phyloP scores from a whole-genome alignment of 2,329 filamentous ascomycete species.

The Dothiorella sarmentorum region DNA sequence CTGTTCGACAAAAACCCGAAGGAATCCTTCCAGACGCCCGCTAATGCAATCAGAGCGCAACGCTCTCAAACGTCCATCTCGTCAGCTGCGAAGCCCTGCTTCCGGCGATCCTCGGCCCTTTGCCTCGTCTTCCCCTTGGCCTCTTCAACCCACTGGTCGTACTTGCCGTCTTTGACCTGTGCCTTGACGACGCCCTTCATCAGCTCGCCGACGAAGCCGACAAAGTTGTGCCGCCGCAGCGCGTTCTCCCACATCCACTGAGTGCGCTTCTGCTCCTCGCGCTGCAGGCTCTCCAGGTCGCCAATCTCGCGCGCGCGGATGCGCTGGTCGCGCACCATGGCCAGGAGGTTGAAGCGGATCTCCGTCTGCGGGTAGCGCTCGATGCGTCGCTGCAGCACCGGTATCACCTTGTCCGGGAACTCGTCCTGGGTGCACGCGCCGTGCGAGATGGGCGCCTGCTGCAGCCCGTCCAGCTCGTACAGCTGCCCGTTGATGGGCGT shows the following conservation, averaged over 20 bases:
- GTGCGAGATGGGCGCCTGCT: conserved; percentile 88
- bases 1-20: background rate
- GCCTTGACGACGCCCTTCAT: conserved; percentile 76
- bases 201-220: conserved; percentile 88
- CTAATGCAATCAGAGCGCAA: background rate
- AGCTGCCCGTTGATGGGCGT: conserved; percentile 73
- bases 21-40: background rate
- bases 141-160: conserved; percentile 70
- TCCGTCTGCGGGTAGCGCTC: conserved; percentile 79
- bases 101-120: conserved; percentile 45
- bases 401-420: conserved; percentile 77
- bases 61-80: background rate
- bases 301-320: conserved; percentile 75
- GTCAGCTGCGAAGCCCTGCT: conserved; percentile 38
- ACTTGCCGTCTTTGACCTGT: conserved; percentile 69
- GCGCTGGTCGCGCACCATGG: conserved; percentile 82
- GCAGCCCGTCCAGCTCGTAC: conserved; percentile 93
- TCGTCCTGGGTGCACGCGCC: conserved; percentile 66
- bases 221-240: conserved; percentile 87
- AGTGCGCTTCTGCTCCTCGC: conserved; percentile 77
- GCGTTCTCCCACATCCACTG: conserved; percentile 97
- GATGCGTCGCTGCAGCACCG: conserved; percentile 82
- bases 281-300: conserved; percentile 71
- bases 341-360: conserved; percentile 94
- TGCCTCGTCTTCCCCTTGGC: conserved; percentile 57